phyloP scores from a whole-genome alignment of 257 asterid species.

The Solanum bulbocastanum region DNA sequence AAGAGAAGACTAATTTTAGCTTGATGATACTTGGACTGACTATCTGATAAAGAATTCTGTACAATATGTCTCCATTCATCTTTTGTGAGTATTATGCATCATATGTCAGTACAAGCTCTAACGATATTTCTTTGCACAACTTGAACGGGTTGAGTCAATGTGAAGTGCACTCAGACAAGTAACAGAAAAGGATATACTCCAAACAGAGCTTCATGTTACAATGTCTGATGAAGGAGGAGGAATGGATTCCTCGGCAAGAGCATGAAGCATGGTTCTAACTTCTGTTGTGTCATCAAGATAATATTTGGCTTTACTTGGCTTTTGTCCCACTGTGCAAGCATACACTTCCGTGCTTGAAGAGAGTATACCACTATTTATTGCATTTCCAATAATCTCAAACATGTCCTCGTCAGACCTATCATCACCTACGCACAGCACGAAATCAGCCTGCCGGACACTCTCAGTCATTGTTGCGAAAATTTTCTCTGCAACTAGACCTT shows the following conservation, averaged over 20 bases:
- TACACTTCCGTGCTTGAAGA: conserved; percentile 18
- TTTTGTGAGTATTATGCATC: background rate
- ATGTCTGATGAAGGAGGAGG: conserved; percentile 1
- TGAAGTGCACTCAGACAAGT: background rate
- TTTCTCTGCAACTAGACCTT: conserved; percentile 43
- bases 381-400: conserved; percentile 37
- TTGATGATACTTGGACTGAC: background rate
- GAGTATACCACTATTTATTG: conserved; percentile 10
- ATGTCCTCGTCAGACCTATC: conserved; percentile 55
- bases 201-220: conserved; percentile 4
- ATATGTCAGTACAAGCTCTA: background rate
- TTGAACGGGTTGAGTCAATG: background rate
- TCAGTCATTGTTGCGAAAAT: conserved; percentile 27
- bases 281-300: conserved; percentile 37
- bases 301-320: conserved; percentile 48
- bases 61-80: background rate
- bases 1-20: background rate
- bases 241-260: conserved; percentile 20
- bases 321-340: conserved; percentile 51
- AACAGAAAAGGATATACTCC: background rate
- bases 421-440: conserved; percentile 44
- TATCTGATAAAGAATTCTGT: background rate
- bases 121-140: background rate
- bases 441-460: conserved; percentile 29
- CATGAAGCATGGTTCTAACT: conserved; percentile 29